phyloP scores from a whole-genome alignment of 129 eudicot genomes.

The Centella asiatica region DNA sequence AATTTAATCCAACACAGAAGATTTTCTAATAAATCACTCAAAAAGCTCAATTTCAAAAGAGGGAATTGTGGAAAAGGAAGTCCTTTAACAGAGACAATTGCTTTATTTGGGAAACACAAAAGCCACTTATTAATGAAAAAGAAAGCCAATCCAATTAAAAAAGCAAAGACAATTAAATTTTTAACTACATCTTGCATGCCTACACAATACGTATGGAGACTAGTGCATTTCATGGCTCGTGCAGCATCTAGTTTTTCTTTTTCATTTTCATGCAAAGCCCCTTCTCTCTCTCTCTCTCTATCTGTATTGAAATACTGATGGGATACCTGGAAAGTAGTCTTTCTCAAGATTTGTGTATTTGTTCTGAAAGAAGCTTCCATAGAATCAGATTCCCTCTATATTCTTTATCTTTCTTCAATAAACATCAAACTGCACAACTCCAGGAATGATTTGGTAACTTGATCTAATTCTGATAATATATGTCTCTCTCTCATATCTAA shows the following conservation, averaged over 20 bases:
- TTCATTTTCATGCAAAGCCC: constrained; percentile 1
- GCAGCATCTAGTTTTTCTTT: constrained; percentile 10
- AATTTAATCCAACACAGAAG: background rate
- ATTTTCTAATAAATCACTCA: constrained; percentile 22
- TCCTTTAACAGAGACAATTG: constrained; percentile 43
- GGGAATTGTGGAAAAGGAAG: constrained; percentile 37
- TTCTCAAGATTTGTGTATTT: constrained; percentile 3
- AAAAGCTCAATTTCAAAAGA: constrained; percentile 23
- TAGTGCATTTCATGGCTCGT: constrained; percentile 5
- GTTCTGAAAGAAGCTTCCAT: constrained; percentile 1
- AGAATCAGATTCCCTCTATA: constrained; percentile 4
- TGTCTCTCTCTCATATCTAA: background rate
- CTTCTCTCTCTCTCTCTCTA: background rate
- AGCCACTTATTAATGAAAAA: constrained; percentile 29
- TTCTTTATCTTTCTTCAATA: background rate
- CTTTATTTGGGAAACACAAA: constrained; percentile 50
- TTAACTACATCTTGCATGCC: constrained; percentile 31
- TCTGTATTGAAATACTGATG: constrained; percentile 9
- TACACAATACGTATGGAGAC: constrained; percentile 23
- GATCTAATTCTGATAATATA: background rate
- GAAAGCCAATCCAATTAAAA: constrained; percentile 36
- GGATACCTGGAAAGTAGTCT: constrained; percentile 7
- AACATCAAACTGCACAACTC: background rate
- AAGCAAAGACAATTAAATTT: constrained; percentile 30
- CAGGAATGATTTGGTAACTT: background rate